Evolutionary conservation across 1,284 basidiomycete species (phyloP).

Genomic region (Boletus hoseneyae): DNA sequence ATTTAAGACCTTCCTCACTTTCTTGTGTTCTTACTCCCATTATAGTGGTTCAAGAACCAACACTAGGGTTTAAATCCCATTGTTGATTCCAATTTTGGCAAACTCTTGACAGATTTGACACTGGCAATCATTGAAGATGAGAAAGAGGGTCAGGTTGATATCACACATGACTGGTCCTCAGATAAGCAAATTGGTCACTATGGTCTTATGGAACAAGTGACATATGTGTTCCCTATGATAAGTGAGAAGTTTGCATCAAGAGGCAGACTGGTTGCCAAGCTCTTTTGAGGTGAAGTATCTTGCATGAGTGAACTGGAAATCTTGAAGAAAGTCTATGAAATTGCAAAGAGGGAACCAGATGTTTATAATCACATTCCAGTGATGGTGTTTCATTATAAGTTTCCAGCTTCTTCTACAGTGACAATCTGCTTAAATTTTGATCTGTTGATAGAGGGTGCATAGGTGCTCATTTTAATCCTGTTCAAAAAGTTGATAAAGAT

Average conservation of each 20-base stretch:
- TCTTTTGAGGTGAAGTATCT: constrained; percentile 14
- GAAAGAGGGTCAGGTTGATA: neutral
- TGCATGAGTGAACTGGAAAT: constrained; percentile 15
- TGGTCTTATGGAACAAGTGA: constrained; percentile 13
- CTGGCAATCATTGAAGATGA: neutral
- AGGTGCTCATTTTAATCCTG: too few relatives aligned
- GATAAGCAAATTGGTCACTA: constrained; percentile 2
- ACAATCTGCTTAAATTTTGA: neutral
- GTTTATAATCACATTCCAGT: constrained; percentile 20
- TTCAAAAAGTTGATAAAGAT: too few relatives aligned
- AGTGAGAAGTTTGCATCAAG: neutral
- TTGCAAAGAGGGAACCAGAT: constrained; percentile 1
- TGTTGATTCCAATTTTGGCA: constrained; percentile 4
- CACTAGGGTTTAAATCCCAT: constrained; percentile 29
- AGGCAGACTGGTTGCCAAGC: constrained; percentile 10
- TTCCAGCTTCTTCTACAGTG: constrained; percentile 3
- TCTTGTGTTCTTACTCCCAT: constrained; percentile 28
- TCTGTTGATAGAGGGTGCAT: too few relatives aligned
- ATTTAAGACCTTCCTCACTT: constrained; percentile 32
- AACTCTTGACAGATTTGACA: neutral
- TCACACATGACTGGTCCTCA: neutral
- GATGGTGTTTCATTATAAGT: constrained; percentile 8
- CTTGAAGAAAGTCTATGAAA: constrained; percentile 12
- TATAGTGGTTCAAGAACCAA: constrained; percentile 28
- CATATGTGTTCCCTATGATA: constrained; percentile 6